Base-by-base conservation (phyloP, 768 basidiomycete genomes). In the Pleurotus citrinopileatus region DNA sequence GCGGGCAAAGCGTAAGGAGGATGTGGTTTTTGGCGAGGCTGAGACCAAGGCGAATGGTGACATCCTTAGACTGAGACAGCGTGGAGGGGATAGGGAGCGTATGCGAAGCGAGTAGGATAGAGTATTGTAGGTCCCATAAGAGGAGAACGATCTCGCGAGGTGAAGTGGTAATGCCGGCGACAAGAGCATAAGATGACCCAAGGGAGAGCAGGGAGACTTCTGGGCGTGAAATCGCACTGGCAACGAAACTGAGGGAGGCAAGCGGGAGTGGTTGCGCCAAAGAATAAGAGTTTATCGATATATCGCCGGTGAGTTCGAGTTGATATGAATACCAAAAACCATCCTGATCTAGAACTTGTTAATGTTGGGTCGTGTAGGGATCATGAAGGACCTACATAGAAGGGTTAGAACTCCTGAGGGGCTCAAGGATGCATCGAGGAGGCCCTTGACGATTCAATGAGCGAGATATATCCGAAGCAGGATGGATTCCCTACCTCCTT, bases 61-160 rank as follows among this genome's bases (percentile, higher is more conserved):
- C 47, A 22, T 62, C 60, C 25, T 69, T 61, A 2, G 65, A 63
- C 45, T 64, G 54, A 0, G 70, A 59, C 13, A 81, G 55, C 19
- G 73, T 62, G 1, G 78, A 68, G 0, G 87, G 83, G 12, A 82
- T 63, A 1, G 83, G 65, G 37, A 86, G 67, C 6, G 67, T 63
- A 34, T 83, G 76, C 4, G 76, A 73, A 2, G 83, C 71, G n/a
- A 89, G 72, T 20, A 88, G 68, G 28, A 87, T 80, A 15, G 81
- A 80, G 58, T 84, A 89, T 55, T 82, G 82, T 19, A 88, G 69
- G 57, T 89, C 86, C 86, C 87, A 88, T 25, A 88, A 64, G 15
- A 84, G 79, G 25, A 88, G 65, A 13, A 71, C 69, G 48, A 87
- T 71, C 54, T 81, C 79, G 22, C 55, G 61, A 17, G 37, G 23